These are phyloP conservation scores for Saccharum officinarum DNA, from an alignment of 176 grass and related monocot species.

Conservation along the genomic window DNA sequence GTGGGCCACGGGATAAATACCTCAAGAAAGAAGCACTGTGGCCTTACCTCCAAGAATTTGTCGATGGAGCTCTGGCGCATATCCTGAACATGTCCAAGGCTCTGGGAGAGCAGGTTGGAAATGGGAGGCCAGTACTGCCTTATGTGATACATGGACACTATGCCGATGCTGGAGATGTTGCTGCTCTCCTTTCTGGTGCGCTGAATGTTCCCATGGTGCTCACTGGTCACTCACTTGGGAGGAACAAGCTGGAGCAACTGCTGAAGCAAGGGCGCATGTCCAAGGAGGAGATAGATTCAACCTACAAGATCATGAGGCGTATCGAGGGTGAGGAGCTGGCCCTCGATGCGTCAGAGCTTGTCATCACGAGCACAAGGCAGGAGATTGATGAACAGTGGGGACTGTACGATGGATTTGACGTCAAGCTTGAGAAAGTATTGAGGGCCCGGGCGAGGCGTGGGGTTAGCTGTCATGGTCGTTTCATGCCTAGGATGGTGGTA, in stretches of 20 bases:
- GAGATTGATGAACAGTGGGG: slow-evolving; percentile 99
- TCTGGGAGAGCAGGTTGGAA: slow-evolving; percentile 79
- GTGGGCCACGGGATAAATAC: slow-evolving; percentile 71
- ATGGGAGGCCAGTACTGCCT: slow-evolving; percentile 71
- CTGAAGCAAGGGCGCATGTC: slow-evolving; percentile 87
- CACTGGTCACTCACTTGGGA: slow-evolving; percentile 89
- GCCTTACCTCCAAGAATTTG: slow-evolving; percentile 93
- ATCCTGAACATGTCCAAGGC: slow-evolving; percentile 96
- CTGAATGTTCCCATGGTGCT: slow-evolving; percentile 98
- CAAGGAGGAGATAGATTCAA: slow-evolving; percentile 78
- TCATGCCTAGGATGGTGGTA: slow-evolving; percentile 97
- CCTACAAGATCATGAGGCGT: slow-evolving; percentile 96
- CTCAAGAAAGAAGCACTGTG: slow-evolving; percentile 81
- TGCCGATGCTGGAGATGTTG: slow-evolving; percentile 92
- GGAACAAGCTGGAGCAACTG: slow-evolving; percentile 96
- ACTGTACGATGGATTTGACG: slow-evolving; percentile 89
- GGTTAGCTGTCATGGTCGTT: slow-evolving; percentile 71
- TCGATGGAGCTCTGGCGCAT: slow-evolving; percentile 81
- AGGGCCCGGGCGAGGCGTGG: slow-evolving; percentile 58
- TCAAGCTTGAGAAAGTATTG: slow-evolving; percentile 82
- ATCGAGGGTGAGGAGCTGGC: slow-evolving; percentile 93
- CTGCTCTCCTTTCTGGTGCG: slow-evolving; percentile 81
- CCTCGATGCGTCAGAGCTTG: slow-evolving; percentile 82
- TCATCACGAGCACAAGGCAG: slow-evolving; percentile 95
- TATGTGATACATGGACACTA: slow-evolving; percentile 97